Evolutionary conservation across 2,329 filamentous ascomycete species (phyloP).

Genomic region (Fusarium avenaceum): DNA sequence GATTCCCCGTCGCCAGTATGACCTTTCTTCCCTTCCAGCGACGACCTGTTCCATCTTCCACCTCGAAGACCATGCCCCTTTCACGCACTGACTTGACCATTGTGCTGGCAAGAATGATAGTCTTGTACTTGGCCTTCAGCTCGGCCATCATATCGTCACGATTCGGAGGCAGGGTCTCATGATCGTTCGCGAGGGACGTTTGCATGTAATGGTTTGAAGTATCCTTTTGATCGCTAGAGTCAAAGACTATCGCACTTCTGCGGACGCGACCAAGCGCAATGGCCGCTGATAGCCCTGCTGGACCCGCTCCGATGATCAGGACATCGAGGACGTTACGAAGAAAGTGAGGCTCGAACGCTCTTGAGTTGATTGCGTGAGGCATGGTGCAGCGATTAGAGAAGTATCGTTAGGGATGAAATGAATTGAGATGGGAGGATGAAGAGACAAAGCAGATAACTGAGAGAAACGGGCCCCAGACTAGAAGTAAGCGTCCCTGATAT

Average conservation of each 20-base stretch:
- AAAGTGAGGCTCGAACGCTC: neutral
- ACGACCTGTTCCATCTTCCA: neutral
- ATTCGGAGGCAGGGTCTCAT: fast-evolving
- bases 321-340: constrained; percentile 22
- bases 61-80: neutral
- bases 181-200: fast-evolving
- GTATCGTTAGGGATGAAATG: too few species aligned
- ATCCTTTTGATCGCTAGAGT: fast-evolving
- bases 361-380: neutral
- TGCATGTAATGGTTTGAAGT: fast-evolving
- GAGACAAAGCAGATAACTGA: fast-evolving
- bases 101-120: neutral
- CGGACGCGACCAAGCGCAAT: neutral
- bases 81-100: neutral
- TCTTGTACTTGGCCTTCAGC: constrained; percentile 1
- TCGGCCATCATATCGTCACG: neutral
- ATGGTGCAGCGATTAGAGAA: neutral
- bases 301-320: neutral
- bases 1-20: neutral
- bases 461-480: neutral
- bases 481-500: neutral
- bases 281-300: constrained; percentile 9
- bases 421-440: neutral
- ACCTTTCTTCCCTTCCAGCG: constrained; percentile 15
- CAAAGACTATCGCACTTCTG: neutral